Evolutionary conservation across 2,329 filamentous ascomycete genomes (phyloP).

Genomic region (Claviceps capensis): DNA sequence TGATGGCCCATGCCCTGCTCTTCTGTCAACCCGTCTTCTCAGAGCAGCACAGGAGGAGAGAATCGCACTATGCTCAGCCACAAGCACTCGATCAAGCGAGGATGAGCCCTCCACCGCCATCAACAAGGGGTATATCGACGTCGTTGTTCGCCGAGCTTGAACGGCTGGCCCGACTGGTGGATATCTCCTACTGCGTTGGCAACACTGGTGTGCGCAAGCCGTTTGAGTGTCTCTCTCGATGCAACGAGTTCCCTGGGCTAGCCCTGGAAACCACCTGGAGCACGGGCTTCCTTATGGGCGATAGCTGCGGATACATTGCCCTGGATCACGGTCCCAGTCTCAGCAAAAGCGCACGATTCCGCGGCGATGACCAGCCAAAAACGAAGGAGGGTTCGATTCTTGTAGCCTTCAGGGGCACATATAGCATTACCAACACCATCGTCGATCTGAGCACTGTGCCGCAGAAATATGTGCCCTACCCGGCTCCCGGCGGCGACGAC

Average conservation of each 20-base stretch:
- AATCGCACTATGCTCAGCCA: neutral
- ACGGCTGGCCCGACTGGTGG: conserved; percentile 78
- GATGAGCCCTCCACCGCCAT: neutral
- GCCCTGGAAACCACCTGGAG: conserved; percentile 79
- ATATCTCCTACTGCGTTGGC: conserved; percentile 90
- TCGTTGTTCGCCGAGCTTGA: conserved; percentile 69
- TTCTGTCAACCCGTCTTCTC: neutral
- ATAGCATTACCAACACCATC: conserved; percentile 84
- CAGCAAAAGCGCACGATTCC: conserved; percentile 9
- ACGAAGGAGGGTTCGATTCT: conserved; percentile 40
- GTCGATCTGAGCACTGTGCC: conserved; percentile 80
- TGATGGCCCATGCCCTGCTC: neutral
- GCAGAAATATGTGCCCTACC: conserved; percentile 84
- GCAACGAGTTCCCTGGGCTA: conserved; percentile 67
- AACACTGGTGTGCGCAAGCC: conserved; percentile 68
- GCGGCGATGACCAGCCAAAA: conserved; percentile 5
- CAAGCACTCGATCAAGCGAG: neutral
- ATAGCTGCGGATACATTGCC: conserved; percentile 88
- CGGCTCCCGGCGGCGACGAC: conserved; percentile 34
- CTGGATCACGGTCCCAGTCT: conserved; percentile 47
- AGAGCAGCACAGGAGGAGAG: neutral
- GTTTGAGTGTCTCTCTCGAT: conserved; percentile 75
- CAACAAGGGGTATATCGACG: conserved; percentile 32
- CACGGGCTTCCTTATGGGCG: conserved; percentile 71
- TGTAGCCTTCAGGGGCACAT: conserved; percentile 86